phyloP scores from a whole-genome alignment of 2,329 filamentous ascomycete species.

The Paracorniculantispora psalliotae region DNA sequence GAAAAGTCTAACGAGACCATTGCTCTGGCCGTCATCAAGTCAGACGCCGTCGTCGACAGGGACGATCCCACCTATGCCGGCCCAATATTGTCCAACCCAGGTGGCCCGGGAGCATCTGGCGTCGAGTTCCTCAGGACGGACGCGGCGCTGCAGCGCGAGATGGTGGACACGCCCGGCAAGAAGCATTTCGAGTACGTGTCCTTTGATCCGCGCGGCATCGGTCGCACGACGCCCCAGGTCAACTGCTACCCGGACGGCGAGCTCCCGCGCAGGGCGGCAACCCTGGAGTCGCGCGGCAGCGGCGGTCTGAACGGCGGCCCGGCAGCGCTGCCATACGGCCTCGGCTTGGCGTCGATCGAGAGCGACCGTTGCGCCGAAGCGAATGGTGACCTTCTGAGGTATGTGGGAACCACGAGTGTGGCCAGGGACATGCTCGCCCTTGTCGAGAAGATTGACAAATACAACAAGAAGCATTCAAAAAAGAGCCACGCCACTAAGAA shows the following conservation, averaged over 20 bases:
- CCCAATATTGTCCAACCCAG: constrained; percentile 40
- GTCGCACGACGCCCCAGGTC: constrained; percentile 30
- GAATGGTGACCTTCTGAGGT: constrained; percentile 27
- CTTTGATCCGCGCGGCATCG: constrained; percentile 41
- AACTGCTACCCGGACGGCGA: constrained; percentile 33
- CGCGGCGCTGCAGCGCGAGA: constrained; percentile 27
- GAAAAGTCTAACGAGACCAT: constrained; percentile 25
- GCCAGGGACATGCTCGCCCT: constrained; percentile 42
- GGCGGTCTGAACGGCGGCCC: constrained; percentile 21
- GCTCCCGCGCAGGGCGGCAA: constrained; percentile 25
- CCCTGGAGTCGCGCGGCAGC: constrained; percentile 28
- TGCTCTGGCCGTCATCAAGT: constrained; percentile 37
- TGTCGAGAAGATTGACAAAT: constrained; percentile 35
- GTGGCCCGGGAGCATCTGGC: constrained; percentile 40
- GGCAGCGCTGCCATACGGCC: constrained; percentile 22
- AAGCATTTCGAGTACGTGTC: constrained; percentile 37
- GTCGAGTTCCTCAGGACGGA: constrained; percentile 23
- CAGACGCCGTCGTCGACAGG: constrained; percentile 34
- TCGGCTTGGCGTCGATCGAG: constrained; percentile 23
- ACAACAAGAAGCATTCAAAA: constrained; percentile 17
- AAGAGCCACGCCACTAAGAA: too few relatives aligned
- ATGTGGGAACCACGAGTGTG: constrained; percentile 33
- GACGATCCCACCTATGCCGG: constrained; percentile 36
- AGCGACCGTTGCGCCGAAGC: constrained; percentile 25
- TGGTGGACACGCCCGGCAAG: constrained; percentile 23